Conservation (phyloP, 2,329 filamentous ascomycete genomes). For the Trichoderma sp. region DNA sequence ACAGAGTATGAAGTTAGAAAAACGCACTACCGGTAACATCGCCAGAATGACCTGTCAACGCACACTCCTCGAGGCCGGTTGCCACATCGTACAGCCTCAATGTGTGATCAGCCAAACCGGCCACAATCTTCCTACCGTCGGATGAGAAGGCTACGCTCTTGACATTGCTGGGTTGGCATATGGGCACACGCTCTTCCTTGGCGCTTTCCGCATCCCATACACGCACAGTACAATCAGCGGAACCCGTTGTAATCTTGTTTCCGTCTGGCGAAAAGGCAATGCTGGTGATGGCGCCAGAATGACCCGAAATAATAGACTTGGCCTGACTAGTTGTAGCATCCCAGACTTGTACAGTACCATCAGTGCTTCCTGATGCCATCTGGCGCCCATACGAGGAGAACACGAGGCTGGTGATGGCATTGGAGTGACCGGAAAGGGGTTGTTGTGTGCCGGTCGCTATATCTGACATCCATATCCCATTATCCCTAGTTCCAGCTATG, state of each 20-base stretch:
- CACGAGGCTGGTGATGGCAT: neutral
- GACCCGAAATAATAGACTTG: neutral
- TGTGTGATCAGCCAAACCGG: neutral
- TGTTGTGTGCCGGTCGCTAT: neutral
- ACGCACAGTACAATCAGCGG: neutral
- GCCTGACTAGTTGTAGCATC: neutral
- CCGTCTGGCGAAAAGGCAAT: neutral
- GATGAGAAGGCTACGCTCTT: neutral
- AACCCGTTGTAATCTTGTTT: neutral
- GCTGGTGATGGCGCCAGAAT: neutral
- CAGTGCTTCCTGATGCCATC: neutral
- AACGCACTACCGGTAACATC: neutral
- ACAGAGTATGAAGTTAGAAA: neutral
- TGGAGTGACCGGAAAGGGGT: neutral
- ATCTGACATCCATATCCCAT: neutral
- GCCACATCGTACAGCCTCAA: neutral
- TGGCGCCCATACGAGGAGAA: neutral
- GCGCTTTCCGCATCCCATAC: neutral
- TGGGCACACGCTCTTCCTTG: neutral
- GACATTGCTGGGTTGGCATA: neutral
- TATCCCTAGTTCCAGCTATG: neutral
- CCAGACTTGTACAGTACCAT: neutral
- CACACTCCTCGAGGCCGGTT: neutral
- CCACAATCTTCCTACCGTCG: neutral
- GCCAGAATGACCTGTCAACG: neutral